Percentiles rank a stretch among this genome's conserved stretches.
These are phyloP conservation scores for Talaromyces sp. DNA, from an alignment of 2,329 filamentous ascomycete species.

Conservation along the genomic window DNA sequence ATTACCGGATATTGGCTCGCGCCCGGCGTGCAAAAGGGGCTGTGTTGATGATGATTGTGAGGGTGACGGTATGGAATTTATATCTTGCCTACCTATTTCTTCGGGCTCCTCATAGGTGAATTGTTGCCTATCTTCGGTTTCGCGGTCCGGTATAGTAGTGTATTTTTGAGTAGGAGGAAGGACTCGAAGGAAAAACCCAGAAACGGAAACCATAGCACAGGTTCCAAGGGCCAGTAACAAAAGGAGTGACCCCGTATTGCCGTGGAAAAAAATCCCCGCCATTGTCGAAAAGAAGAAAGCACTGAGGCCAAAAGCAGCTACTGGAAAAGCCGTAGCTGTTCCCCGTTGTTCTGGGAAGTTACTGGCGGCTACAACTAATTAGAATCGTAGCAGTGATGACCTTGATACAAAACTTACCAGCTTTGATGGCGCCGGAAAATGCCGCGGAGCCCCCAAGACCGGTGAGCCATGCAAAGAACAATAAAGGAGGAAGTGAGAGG, in stretches of 20 bases:
- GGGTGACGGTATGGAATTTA: slow-evolving; percentile 24
- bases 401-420: slow-evolving; percentile 37
- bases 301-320: slow-evolving; percentile 89
- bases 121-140: slow-evolving; percentile 17
- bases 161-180: slow-evolving; percentile 54
- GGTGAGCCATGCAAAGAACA: slow-evolving; percentile 78
- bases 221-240: slow-evolving; percentile 77
- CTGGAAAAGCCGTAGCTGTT: slow-evolving; percentile 87
- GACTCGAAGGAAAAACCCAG: slow-evolving; percentile 81
- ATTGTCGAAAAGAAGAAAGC: slow-evolving; percentile 92
- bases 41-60: slow-evolving; percentile 30
- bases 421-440: slow-evolving; percentile 85
- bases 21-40: slow-evolving; percentile 7
- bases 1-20: slow-evolving; percentile 1
- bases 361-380: slow-evolving; percentile 59
- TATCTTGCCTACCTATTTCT: slow-evolving; percentile 35
- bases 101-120: slow-evolving; percentile 19
- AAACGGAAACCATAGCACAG: slow-evolving; percentile 65
- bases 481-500: slow-evolving; percentile 57
- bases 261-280: slow-evolving; percentile 72
- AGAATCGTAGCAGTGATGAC: background rate
- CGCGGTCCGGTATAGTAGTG: slow-evolving; percentile 33
- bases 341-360: slow-evolving; percentile 91
- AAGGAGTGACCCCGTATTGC: slow-evolving; percentile 76
- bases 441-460: slow-evolving; percentile 86